These are phyloP conservation scores for Cutaneotrichosporon cavernicola DNA, from an alignment of 1,284 basidiomycete species.

Conservation along the genomic window DNA sequence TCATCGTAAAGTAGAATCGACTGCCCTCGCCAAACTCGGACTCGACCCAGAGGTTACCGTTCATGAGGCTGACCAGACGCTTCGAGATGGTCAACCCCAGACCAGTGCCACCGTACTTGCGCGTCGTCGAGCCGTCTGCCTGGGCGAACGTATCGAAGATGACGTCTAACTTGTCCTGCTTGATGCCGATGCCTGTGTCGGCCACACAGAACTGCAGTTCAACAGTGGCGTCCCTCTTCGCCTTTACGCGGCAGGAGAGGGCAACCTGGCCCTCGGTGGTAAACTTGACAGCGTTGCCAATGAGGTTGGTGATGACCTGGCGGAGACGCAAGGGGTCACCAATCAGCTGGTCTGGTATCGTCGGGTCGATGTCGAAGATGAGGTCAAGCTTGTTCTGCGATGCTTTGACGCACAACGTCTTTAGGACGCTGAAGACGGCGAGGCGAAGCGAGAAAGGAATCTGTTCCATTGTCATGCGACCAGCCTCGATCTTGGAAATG, in stretches of 20 bases:
- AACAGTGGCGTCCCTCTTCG: constrained; percentile 71
- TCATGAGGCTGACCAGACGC: constrained; percentile 94
- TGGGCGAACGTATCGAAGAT: constrained; percentile 99
- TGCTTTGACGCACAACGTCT: constrained; percentile 95
- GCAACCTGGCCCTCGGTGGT: constrained; percentile 91
- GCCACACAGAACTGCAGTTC: constrained; percentile 96
- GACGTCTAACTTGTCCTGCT: constrained; percentile 95
- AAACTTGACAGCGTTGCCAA: constrained; percentile 90
- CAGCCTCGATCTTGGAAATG: constrained; percentile 97
- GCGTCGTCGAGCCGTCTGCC: constrained; percentile 89
- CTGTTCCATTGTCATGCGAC: constrained; percentile 99
- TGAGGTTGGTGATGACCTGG: constrained; percentile 80
- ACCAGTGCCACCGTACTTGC: constrained; percentile 98
- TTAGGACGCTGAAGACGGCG: constrained; percentile 95
- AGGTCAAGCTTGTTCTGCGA: constrained; percentile 97
- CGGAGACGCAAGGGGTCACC: constrained; percentile 91
- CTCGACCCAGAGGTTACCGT: constrained; percentile 98
- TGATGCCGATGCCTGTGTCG: constrained; percentile 98
- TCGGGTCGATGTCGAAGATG: constrained; percentile 93
- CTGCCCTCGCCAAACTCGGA: constrained; percentile 87
- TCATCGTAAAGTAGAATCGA: constrained; percentile 93
- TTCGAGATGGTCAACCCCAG: constrained; percentile 94
- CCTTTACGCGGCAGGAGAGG: constrained; percentile 70
- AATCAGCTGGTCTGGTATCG: constrained; percentile 94
- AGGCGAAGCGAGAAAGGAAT: constrained; percentile 97